Conservation (phyloP, 768 basidiomycete species). For the Cyclocybe cylindracea region DNA sequence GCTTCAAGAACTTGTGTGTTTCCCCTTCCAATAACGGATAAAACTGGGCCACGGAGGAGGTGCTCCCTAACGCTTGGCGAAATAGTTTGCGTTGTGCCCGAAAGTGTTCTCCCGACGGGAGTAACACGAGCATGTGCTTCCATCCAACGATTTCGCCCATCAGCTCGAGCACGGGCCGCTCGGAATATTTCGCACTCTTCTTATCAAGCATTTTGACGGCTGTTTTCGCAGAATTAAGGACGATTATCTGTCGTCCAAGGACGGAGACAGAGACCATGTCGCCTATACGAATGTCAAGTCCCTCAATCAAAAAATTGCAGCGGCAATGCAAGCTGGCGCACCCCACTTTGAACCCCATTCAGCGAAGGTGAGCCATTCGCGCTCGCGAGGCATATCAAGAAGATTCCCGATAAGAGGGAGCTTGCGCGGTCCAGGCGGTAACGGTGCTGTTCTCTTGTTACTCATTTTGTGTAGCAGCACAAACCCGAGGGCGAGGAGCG, state of each 20-base stretch:
- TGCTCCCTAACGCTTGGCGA: too few species aligned
- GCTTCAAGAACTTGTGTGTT: too few species aligned
- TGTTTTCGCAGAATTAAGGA: constrained; percentile 18
- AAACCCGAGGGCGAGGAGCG: too few species aligned
- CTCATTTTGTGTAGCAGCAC: not conserved
- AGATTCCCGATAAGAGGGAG: constrained; percentile 45
- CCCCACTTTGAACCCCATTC: constrained; percentile 44
- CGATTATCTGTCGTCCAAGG: constrained; percentile 18
- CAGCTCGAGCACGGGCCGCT: constrained; percentile 42
- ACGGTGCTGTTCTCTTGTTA: constrained; percentile 3
- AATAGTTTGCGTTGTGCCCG: constrained; percentile 9
- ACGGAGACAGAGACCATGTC: not conserved
- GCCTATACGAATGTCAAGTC: too few species aligned
- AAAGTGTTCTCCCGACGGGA: constrained; percentile 33
- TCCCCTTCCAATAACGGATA: too few species aligned
- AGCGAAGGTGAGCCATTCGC: constrained; percentile 40
- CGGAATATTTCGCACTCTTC: constrained; percentile 49
- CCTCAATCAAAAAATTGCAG: too few species aligned
- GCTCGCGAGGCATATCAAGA: constrained; percentile 42
- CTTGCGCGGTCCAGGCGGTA: constrained; percentile 42
- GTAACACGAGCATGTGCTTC: constrained; percentile 28
- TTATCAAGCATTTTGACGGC: constrained; percentile 40
- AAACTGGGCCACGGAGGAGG: too few species aligned
- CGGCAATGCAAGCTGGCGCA: constrained; percentile 1
- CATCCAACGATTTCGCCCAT: constrained; percentile 37